phyloP scores from a whole-genome alignment of 257 asterid species.

The Solanum sejunctum region DNA sequence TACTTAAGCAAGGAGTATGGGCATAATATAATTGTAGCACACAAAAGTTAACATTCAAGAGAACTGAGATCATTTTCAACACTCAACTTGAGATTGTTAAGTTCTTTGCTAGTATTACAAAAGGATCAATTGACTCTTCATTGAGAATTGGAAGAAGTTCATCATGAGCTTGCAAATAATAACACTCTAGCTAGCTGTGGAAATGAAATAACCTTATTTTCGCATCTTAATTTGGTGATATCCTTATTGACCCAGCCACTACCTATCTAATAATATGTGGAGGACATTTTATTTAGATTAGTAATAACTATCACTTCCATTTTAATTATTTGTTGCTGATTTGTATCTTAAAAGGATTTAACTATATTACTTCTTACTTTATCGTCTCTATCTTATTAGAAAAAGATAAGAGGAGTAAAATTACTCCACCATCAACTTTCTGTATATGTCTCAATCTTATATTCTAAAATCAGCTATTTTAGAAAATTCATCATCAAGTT shows the following conservation, averaged over 20 bases:
- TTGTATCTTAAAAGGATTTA: neutral
- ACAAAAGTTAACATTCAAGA: neutral
- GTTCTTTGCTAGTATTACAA: constrained; percentile 35
- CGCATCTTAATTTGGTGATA: neutral
- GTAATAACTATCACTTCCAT: neutral
- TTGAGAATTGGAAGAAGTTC: constrained; percentile 37
- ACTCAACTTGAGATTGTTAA: constrained; percentile 70
- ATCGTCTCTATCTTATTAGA: too few species aligned
- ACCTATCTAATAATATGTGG: neutral
- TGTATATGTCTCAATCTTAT: too few species aligned
- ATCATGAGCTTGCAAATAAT: neutral
- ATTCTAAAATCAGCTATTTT: too few species aligned
- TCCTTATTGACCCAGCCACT: neutral
- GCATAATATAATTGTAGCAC: too few species aligned
- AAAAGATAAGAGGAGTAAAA: too few species aligned
- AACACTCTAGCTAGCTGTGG: neutral
- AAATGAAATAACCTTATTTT: neutral
- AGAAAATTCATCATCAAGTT: too few species aligned
- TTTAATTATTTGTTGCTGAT: neutral
- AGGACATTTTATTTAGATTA: neutral
- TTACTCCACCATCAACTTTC: too few species aligned
- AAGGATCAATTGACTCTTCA: constrained; percentile 30
- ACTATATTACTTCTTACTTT: too few species aligned
- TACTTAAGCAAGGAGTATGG: too few species aligned
- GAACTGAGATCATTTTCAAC: constrained; percentile 63